Base-by-base conservation (phyloP, 106 monocot genomes). In the Dendrobium officinale region DNA sequence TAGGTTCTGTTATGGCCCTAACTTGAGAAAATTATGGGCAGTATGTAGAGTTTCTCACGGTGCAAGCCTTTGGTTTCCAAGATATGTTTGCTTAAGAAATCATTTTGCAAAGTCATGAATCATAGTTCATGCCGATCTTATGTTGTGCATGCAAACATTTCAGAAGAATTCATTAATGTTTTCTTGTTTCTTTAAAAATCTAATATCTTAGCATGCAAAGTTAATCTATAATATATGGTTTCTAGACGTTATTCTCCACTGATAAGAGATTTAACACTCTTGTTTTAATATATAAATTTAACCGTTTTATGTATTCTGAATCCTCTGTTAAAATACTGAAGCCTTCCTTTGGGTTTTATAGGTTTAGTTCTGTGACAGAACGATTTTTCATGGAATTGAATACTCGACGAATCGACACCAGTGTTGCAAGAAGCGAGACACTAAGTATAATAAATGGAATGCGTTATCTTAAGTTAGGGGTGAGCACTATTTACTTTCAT, bases 401-500 rank as follows among this genome's bases (percentile, higher is more conserved):
- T 82, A 86, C 91, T 79, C 89, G 99, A 1, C 86, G 89, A 70
- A 88, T 90, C 48, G 99, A 99, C 77, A 91, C 91, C 42, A 93
- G 82, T 85, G 88, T 91, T 86, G 85, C 91, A 59, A 95, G 99
- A 86, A 99, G 93, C 77, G 95, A 99, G 87, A 93, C 95, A 77
- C 92, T 99, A 16, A 95, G 91, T 85, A 99, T 99, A 83, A 93
- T 99, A 45, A 91, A 99, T 82, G 99, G 99, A 78, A 99, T 99
- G 99, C 99, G 99, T 83, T 99, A 99, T 75, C 93, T 99, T 77
- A 99, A 95, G 82, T 90, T 99, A 82, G 99, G 99, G 92, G 99
- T 99, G 90, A 85, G 81, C 75, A 44, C 67, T 67, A 43, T 61
- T 73, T 74, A n/a, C 67, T 47, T 77, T 73, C 54, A 33, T 48